Evolutionary conservation across 1,284 basidiomycete genomes (phyloP).

Genomic region (Anthracocystis setariae): DNA sequence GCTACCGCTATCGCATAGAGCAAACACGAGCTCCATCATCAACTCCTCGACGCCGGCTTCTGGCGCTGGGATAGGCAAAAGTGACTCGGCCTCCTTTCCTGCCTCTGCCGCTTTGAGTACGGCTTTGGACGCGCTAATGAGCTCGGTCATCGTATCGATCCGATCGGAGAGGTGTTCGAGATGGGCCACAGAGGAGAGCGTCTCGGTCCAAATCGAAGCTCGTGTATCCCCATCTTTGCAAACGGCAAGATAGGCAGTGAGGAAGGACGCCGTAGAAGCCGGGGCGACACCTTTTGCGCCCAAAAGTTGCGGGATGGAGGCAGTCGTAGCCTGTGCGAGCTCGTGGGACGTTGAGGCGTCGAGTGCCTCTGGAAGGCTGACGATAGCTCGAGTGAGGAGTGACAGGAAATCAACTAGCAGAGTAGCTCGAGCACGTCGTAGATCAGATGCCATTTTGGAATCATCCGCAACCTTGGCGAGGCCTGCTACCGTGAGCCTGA

Average conservation of each 20-base stretch:
- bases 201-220: slow-evolving; percentile 39
- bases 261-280: slow-evolving; percentile 26
- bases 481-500: slow-evolving; percentile 12
- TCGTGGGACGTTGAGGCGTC: slow-evolving; percentile 9
- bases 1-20: slow-evolving; percentile 24
- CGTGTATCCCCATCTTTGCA: slow-evolving; percentile 13
- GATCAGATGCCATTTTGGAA: not conserved
- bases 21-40: slow-evolving; percentile 15
- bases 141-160: slow-evolving; percentile 39
- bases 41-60: slow-evolving; percentile 37
- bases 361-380: slow-evolving; percentile 22
- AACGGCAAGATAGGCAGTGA: slow-evolving; percentile 34
- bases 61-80: slow-evolving; percentile 20
- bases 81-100: not conserved
- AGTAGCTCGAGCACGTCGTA: slow-evolving; percentile 16
- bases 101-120: not conserved
- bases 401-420: slow-evolving; percentile 34
- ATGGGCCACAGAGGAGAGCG: slow-evolving; percentile 32
- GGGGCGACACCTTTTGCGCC: slow-evolving; percentile 21
- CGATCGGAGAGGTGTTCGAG: slow-evolving; percentile 27
- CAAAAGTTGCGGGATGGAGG: slow-evolving; percentile 29
- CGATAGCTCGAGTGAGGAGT: slow-evolving; percentile 17
- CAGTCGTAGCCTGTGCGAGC: slow-evolving; percentile 15
- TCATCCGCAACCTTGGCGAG: slow-evolving; percentile 11
- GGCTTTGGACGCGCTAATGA: slow-evolving; percentile 32